Percentiles rank a stretch among this genome's conserved stretches.
phyloP scores from a whole-genome alignment of 192 early-diverging fungal species.

The Umbelopsis ramanniana region DNA sequence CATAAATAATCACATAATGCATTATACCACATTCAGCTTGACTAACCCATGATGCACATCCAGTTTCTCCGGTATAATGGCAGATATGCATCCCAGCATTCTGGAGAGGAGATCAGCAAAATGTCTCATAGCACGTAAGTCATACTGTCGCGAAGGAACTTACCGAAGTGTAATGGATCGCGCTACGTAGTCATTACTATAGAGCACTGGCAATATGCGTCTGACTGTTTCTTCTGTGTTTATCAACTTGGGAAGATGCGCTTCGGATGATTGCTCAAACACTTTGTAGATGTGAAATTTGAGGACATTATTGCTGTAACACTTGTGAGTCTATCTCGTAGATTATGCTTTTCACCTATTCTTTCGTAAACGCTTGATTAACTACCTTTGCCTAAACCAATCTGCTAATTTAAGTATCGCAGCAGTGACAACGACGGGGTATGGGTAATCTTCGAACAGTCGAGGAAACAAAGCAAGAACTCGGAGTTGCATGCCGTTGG shows the following conservation, averaged over 20 bases:
- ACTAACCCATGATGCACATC: slow-evolving; percentile 54
- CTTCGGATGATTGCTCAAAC: slow-evolving; percentile 37
- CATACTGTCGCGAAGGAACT: background rate
- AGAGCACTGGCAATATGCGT: slow-evolving; percentile 44
- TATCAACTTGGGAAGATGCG: slow-evolving; percentile 48
- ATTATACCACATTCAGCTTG: background rate
- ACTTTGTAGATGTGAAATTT: slow-evolving; percentile 52
- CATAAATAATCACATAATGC: background rate
- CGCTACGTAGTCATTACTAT: slow-evolving; percentile 51
- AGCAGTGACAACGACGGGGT: slow-evolving; percentile 52
- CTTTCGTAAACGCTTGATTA: background rate
- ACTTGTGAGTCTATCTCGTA: background rate
- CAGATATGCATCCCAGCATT: slow-evolving; percentile 50
- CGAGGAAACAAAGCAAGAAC: slow-evolving; percentile 46
- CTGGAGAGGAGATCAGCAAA: slow-evolving; percentile 27
- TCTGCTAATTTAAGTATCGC: slow-evolving; percentile 54
- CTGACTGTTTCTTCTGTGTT: slow-evolving; percentile 51
- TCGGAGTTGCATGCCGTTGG: slow-evolving; percentile 40
- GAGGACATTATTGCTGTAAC: slow-evolving; percentile 47
- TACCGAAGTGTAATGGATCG: slow-evolving; percentile 55
- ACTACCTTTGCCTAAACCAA: slow-evolving; percentile 50
- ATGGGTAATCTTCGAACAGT: slow-evolving; percentile 52
- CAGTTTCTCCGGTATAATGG: slow-evolving; percentile 45
- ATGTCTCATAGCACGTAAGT: background rate
- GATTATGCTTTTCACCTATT: background rate